phyloP scores from a whole-genome alignment of 768 basidiomycete genomes.

The Lactarius evosmus region DNA sequence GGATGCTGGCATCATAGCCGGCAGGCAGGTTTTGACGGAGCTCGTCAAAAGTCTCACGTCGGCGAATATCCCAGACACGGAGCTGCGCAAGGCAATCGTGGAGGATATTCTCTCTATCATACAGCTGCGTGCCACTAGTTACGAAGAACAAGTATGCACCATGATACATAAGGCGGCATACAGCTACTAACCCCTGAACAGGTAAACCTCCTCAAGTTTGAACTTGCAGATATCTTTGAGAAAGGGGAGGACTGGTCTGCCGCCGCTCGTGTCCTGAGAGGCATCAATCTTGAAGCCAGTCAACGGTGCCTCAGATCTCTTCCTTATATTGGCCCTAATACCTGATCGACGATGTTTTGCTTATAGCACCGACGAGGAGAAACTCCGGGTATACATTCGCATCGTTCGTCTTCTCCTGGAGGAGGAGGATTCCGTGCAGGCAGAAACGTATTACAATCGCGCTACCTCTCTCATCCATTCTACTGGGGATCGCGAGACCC shows the following conservation, averaged over 20 bases:
- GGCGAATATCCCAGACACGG: constrained; percentile 50
- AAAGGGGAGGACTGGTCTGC: constrained; percentile 90
- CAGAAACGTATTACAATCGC: constrained; percentile 97
- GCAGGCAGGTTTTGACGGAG: constrained; percentile 82
- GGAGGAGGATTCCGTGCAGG: constrained; percentile 94
- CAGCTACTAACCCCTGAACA: constrained; percentile 35
- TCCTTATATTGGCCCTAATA: neutral
- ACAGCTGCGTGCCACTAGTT: constrained; percentile 81
- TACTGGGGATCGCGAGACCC: constrained; percentile 71
- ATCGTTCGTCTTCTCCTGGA: constrained; percentile 93
- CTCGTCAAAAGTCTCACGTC: constrained; percentile 68
- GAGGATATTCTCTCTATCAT: constrained; percentile 67
- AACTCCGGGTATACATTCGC: constrained; percentile 86
- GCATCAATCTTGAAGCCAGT: constrained; percentile 86
- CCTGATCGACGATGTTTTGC: constrained; percentile 3
- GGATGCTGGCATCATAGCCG: constrained; percentile 81
- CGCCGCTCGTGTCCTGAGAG: constrained; percentile 88
- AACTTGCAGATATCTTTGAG: constrained; percentile 89
- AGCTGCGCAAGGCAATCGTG: constrained; percentile 67
- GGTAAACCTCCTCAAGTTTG: constrained; percentile 80
- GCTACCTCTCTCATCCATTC: constrained; percentile 87
- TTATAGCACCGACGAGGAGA: constrained; percentile 63
- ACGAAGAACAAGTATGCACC: constrained; percentile 85
- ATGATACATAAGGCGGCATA: neutral
- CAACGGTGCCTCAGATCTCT: constrained; percentile 55